These are phyloP conservation scores for Curvularia lunata DNA, from an alignment of 2,329 filamentous ascomycete genomes.

Conservation along the genomic window DNA sequence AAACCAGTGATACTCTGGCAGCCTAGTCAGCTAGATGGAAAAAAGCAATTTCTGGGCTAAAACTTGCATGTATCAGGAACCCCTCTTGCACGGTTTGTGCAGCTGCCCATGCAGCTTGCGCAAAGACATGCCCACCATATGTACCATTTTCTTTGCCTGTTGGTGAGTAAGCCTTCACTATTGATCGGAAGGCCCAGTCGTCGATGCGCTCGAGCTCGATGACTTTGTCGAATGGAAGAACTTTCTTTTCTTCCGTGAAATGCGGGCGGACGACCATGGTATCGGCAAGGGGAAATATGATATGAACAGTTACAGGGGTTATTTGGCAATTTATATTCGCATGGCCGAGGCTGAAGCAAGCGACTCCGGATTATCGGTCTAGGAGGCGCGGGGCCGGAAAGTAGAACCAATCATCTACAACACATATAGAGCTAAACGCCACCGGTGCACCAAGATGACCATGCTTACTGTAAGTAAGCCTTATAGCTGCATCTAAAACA, in stretches of 20 bases:
- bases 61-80: constrained; percentile 58
- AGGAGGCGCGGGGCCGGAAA: not conserved
- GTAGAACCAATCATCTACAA: not conserved
- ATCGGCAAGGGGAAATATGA: not conserved
- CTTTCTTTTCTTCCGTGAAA: constrained; percentile 30
- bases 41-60: not conserved
- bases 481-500: too few species aligned
- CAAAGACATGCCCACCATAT: constrained; percentile 64
- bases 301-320: not conserved
- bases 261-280: constrained; percentile 38
- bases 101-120: constrained; percentile 64
- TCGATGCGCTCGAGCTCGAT: constrained; percentile 52
- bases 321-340: not conserved
- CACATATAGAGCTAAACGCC: not conserved
- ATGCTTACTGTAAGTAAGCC: not conserved
- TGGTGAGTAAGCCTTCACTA: constrained; percentile 53
- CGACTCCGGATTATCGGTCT: not conserved
- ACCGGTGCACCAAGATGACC: not conserved
- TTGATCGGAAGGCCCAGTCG: constrained; percentile 50
- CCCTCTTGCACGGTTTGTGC: constrained; percentile 59
- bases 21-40: not conserved
- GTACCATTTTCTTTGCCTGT: constrained; percentile 51
- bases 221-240: constrained; percentile 50
- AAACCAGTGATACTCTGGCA: not conserved
- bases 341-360: not conserved